Evolutionary conservation across 2,329 filamentous ascomycete genomes (phyloP), one percentile per base, ranked within the genome.

Genomic region (Delphinella strobiligena): DNA sequence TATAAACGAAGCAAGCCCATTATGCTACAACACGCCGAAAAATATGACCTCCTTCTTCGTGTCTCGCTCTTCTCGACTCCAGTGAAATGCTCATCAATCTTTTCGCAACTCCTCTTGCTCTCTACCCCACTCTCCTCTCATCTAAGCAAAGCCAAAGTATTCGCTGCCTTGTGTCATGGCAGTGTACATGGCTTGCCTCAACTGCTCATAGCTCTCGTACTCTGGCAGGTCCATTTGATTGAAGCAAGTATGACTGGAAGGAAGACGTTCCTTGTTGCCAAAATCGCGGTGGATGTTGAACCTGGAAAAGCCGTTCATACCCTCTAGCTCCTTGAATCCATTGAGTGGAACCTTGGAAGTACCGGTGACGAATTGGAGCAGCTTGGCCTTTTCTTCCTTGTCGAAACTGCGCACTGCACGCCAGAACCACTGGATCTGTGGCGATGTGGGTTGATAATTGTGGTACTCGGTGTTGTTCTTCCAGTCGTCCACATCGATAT

Each of bases 351-450:
- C 93, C 66, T 98, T 98, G 61, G 84, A 93, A 14, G 93, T 98
- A 59, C 91, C 91, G 1, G 93, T 98, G 49, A 98, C 91, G 60
- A 98, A 98, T 56, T 98, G 91, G 33, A 98, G 73, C 46, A 98
- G 69, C 64, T 98, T 98, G 52, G 91, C 91, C 45, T 86, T 84
- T 65, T 98, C 93, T 66, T 98, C 93, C 66, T 96, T 96, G 68
- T 96, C 93, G 56, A 95, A 98, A 4, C 88, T 94, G 52, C 91
- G 80, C 32, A 98, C 78, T 18, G 91, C 91, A 54, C 93, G 82
- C 91, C 91, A 98, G 76, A 98, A 98, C 91, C 91, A 98, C 60
- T 96, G 88, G 44, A 98, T 94, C 59, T 98, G 93, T 33, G 86
- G 84, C 3, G 91, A 95, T 0, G 88, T 89, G 22, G 85, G 81